Evolutionary conservation across 2,329 filamentous ascomycete genomes (phyloP).

Genomic region (Arthrobotrys pseudoclavata): DNA sequence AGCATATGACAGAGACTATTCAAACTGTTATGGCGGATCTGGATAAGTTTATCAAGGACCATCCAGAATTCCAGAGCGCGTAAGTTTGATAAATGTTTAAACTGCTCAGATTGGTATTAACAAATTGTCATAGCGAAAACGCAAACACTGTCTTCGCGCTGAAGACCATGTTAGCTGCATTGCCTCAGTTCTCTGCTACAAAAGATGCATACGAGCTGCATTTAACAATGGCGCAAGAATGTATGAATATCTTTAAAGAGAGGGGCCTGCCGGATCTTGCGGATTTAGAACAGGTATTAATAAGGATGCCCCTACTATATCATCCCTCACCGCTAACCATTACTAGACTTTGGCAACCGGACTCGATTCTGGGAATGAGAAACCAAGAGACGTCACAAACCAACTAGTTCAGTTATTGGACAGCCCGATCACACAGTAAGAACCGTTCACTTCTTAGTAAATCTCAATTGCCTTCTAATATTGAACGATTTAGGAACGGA

Average conservation of each 20-base stretch:
- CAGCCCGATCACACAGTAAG: slow-evolving; percentile 73
- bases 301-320: slow-evolving; percentile 13
- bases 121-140: slow-evolving; percentile 71
- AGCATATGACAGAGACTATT: slow-evolving; percentile 98
- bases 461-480: slow-evolving; percentile 3
- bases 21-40: slow-evolving; percentile 94
- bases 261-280: slow-evolving; percentile 89
- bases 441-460: neutral
- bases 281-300: slow-evolving; percentile 80
- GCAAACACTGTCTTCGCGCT: slow-evolving; percentile 87
- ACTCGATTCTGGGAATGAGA: slow-evolving; percentile 90
- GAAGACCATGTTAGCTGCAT: slow-evolving; percentile 94
- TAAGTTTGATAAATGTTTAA: slow-evolving; percentile 63
- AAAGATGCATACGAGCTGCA: slow-evolving; percentile 96
- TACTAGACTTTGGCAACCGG: slow-evolving; percentile 83
- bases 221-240: slow-evolving; percentile 95
- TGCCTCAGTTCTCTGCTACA: slow-evolving; percentile 94
- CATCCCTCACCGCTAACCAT: slow-evolving; percentile 7
- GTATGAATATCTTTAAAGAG: slow-evolving; percentile 91
- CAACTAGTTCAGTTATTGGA: slow-evolving; percentile 89
- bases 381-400: slow-evolving; percentile 88
- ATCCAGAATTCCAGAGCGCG: slow-evolving; percentile 89
- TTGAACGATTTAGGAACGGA: slow-evolving; percentile 18
- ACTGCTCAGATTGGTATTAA: slow-evolving; percentile 28
- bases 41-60: slow-evolving; percentile 88